These are phyloP conservation scores for Gamsiella multidivaricata DNA, from an alignment of 192 early-diverging fungal genomes.

Conservation along the genomic window DNA sequence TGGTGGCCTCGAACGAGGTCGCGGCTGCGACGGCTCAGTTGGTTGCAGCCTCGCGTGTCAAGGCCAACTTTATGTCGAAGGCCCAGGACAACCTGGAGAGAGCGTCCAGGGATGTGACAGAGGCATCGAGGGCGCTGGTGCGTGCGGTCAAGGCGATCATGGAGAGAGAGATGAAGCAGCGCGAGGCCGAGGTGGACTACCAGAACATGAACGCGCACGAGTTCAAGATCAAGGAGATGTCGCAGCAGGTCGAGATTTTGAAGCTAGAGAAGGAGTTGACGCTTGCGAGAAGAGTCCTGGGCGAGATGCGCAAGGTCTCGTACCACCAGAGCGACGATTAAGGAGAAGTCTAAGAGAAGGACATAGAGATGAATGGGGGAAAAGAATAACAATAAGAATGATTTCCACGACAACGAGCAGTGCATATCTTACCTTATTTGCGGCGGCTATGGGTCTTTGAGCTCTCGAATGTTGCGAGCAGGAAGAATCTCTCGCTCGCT, in stretches of 20 bases:
- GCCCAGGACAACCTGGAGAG: conserved; percentile 94
- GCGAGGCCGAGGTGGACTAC: conserved; percentile 70
- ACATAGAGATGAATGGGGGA: too few species aligned
- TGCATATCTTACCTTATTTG: too few species aligned
- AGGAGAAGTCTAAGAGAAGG: not conserved
- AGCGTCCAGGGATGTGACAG: conserved; percentile 93
- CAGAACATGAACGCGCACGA: conserved; percentile 88
- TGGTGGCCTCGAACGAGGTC: conserved; percentile 98
- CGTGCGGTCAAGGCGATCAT: conserved; percentile 90
- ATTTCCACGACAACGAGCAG: too few species aligned
- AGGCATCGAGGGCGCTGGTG: conserved; percentile 90
- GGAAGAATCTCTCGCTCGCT: too few species aligned
- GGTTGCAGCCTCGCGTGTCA: conserved; percentile 96
- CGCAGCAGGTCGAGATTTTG: conserved; percentile 96
- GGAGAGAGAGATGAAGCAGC: conserved; percentile 75
- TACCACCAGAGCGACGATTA: conserved; percentile 73
- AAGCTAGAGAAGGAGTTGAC: conserved; percentile 94
- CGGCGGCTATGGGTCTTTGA: too few species aligned
- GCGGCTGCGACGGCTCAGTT: conserved; percentile 96
- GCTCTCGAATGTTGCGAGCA: too few species aligned
- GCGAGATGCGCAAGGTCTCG: conserved; percentile 90
- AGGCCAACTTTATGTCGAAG: conserved; percentile 90
- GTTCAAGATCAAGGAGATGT: conserved; percentile 97
- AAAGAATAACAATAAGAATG: too few species aligned
- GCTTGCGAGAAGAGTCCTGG: conserved; percentile 85